phyloP scores from a whole-genome alignment of 352 stramenopile genomes.

The Globisporangium nagaii region DNA sequence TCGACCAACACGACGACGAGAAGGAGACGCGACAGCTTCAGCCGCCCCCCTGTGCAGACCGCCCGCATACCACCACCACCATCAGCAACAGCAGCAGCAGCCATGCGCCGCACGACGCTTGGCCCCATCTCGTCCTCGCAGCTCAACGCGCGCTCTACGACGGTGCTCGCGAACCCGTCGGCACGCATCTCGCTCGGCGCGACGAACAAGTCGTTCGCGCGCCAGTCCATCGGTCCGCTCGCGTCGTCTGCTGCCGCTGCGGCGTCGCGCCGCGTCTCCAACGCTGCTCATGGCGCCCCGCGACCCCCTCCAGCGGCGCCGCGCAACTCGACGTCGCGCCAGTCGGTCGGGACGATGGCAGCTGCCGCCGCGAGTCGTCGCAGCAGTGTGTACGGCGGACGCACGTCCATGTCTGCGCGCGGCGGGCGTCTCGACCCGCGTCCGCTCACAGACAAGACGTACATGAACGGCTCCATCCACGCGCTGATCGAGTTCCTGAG shows the following conservation, averaged over 20 bases:
- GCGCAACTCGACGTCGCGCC: slow-evolving; percentile 41
- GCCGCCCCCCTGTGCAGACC: background rate
- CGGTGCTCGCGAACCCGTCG: slow-evolving; percentile 26
- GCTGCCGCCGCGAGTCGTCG: slow-evolving; percentile 18
- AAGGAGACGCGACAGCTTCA: background rate
- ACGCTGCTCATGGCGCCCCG: slow-evolving; percentile 13
- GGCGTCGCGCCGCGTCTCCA: slow-evolving; percentile 53
- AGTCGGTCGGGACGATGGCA: slow-evolving; percentile 32
- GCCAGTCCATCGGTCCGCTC: slow-evolving; percentile 58
- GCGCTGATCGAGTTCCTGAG: slow-evolving; percentile 93
- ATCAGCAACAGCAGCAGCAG: background rate
- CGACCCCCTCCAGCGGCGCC: slow-evolving; percentile 15
- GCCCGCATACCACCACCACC: background rate
- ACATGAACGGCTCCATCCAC: slow-evolving; percentile 89
- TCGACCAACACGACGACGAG: background rate
- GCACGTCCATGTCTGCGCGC: slow-evolving; percentile 40
- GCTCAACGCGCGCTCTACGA: slow-evolving; percentile 63
- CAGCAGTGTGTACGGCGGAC: slow-evolving; percentile 59
- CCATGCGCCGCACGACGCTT: slow-evolving; percentile 82
- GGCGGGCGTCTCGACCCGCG: slow-evolving; percentile 70
- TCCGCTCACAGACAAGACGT: slow-evolving; percentile 88
- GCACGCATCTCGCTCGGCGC: slow-evolving; percentile 53
- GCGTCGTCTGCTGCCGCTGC: slow-evolving; percentile 15
- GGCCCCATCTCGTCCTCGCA: slow-evolving; percentile 80
- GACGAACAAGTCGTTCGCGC: slow-evolving; percentile 29